Evolutionary conservation across 2,329 filamentous ascomycete species (phyloP).

Genomic region (Aspergillus aculeatus): DNA sequence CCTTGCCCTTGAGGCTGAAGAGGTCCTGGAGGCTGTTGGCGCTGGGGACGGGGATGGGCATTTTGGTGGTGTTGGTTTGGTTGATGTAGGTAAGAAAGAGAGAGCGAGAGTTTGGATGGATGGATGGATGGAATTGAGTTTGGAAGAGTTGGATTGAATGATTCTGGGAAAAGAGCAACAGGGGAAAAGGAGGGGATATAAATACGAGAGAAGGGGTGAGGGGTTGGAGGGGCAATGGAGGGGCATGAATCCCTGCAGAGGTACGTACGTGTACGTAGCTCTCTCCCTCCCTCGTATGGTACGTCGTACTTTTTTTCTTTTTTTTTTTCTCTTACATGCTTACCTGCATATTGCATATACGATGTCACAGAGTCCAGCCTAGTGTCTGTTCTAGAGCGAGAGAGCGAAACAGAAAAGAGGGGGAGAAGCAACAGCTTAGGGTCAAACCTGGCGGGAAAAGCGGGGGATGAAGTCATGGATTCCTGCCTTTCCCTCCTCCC

Average conservation of each 20-base stretch:
- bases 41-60: slow-evolving; percentile 41
- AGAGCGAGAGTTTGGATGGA: not conserved
- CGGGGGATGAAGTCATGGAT: slow-evolving; percentile 2
- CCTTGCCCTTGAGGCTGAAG: slow-evolving; percentile 50
- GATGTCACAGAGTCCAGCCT: no score
- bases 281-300: no score
- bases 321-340: no score
- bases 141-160: no score
- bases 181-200: not conserved
- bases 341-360: no score
- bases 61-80: slow-evolving; percentile 18
- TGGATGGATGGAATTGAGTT: not conserved
- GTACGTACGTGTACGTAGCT: no score
- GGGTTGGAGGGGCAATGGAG: not conserved
- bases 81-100: not conserved
- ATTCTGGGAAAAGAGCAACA: not conserved
- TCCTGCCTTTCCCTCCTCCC: not conserved
- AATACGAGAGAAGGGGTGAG: not conserved
- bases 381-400: no score
- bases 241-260: no score
- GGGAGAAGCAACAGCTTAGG: not conserved
- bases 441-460: not conserved
- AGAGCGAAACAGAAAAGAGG: no score
- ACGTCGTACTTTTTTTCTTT: no score
- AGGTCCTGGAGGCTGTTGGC: slow-evolving; percentile 39